A percentile compares a stretch with the other conserved stretches of the same genome.
phyloP scores from a whole-genome alignment of 2,329 filamentous ascomycete genomes.

The Sclerotinia sclerotiorum region DNA sequence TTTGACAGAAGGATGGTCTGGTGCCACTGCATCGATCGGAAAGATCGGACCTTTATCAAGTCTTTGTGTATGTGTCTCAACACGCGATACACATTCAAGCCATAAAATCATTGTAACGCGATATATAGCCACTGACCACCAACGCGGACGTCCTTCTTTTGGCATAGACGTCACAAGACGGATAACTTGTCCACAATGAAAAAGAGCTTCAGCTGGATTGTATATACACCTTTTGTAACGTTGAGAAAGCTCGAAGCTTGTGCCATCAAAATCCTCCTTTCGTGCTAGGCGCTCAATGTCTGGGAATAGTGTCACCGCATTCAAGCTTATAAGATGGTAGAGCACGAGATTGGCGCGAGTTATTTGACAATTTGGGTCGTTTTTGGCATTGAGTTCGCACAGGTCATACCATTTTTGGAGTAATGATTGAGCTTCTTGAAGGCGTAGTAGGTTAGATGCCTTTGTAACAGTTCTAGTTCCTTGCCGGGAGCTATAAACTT shows the following conservation, averaged over 20 bases:
- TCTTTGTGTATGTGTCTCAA: slow-evolving; percentile 43
- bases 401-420: slow-evolving; percentile 67
- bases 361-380: slow-evolving; percentile 57
- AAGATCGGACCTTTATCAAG: slow-evolving; percentile 45
- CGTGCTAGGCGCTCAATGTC: slow-evolving; percentile 67
- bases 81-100: slow-evolving; percentile 58
- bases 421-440: slow-evolving; percentile 64
- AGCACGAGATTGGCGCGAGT: slow-evolving; percentile 66
- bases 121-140: slow-evolving; percentile 71
- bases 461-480: slow-evolving; percentile 53
- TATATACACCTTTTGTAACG: slow-evolving; percentile 64
- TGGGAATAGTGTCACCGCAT: slow-evolving; percentile 65
- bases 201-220: slow-evolving; percentile 61
- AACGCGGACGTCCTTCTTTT: slow-evolving; percentile 59
- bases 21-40: slow-evolving; percentile 50
- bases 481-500: slow-evolving; percentile 49
- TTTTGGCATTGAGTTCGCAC: slow-evolving; percentile 55
- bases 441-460: slow-evolving; percentile 57
- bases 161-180: slow-evolving; percentile 61
- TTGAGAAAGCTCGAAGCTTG: slow-evolving; percentile 50
- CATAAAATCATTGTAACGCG: slow-evolving; percentile 64
- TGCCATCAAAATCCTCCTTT: slow-evolving; percentile 56
- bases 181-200: slow-evolving; percentile 67
- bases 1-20: slow-evolving; percentile 52
- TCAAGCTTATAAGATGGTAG: slow-evolving; percentile 70